Conservation (phyloP, 495 filamentous ascomycete genomes). For the Aspergillus sclerotiicarbonarius region DNA sequence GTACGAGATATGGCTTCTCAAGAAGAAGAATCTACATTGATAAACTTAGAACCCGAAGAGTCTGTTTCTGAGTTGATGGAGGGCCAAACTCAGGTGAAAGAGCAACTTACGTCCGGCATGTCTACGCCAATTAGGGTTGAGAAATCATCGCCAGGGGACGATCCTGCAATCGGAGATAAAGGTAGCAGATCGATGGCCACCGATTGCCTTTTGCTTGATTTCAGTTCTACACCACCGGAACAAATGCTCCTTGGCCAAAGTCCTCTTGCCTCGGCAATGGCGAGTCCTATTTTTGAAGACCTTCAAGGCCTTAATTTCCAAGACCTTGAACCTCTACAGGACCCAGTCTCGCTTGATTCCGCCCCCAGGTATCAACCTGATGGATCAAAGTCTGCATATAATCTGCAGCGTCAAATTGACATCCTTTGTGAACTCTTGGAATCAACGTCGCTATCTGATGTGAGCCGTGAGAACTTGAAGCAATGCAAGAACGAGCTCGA, state of each 20-base stretch:
- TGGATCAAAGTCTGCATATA: background rate
- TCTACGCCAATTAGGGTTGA: background rate
- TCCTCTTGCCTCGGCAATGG: background rate
- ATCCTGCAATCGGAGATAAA: background rate
- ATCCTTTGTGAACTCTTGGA: conserved; percentile 17
- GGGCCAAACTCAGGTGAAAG: background rate
- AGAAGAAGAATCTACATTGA: background rate
- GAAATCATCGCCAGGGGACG: too few relatives aligned
- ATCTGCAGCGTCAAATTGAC: conserved; percentile 11
- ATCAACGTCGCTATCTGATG: conserved; percentile 10
- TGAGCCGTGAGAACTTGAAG: conserved; percentile 7
- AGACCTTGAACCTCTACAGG: background rate
- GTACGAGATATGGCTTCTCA: background rate
- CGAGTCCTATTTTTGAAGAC: conserved; percentile 19
- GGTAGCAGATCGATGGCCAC: background rate
- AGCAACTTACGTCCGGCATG: background rate
- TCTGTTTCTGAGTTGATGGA: background rate
- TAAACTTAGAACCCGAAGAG: background rate
- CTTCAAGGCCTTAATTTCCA: conserved; percentile 22
- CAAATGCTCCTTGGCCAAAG: background rate
- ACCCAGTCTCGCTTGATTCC: background rate
- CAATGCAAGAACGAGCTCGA: conserved; percentile 16
- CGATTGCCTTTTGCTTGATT: conserved; percentile 16
- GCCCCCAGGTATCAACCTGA: background rate
- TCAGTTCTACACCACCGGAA: conserved; percentile 13